Conservation (phyloP, 352 stramenopile species). For the Globisporangium recalcitrans region DNA sequence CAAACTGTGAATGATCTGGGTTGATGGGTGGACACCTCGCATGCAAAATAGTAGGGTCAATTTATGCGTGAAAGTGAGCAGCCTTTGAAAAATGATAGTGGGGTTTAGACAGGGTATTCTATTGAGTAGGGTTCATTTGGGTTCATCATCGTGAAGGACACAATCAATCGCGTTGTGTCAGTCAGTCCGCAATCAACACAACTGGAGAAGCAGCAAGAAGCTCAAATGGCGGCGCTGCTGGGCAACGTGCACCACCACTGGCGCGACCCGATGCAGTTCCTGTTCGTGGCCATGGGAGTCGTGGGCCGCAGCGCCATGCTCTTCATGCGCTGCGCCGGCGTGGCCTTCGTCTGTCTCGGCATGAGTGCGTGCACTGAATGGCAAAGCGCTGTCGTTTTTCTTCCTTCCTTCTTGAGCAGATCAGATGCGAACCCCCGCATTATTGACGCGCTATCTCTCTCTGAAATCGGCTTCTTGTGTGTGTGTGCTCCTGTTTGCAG, state of each 20-base stretch:
- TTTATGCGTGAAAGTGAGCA: no score
- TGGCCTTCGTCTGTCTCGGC: constrained; percentile 36
- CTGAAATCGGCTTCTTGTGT: no score
- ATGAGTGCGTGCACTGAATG: constrained; percentile 41
- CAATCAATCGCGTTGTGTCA: no score
- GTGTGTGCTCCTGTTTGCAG: constrained; percentile 10
- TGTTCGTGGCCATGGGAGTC: constrained; percentile 29
- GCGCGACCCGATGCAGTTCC: constrained; percentile 48
- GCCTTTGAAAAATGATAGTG: no score
- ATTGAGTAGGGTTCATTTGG: constrained; percentile 12
- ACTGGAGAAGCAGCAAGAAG: not conserved
- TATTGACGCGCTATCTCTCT: not conserved
- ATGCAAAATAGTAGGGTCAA: no score
- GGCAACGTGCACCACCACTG: constrained; percentile 26
- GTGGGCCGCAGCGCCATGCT: constrained; percentile 32
- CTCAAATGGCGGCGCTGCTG: constrained; percentile 1
- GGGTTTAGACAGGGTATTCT: not conserved
- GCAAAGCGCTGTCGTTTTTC: no score
- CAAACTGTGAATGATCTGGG: no score
- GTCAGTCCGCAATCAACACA: constrained; percentile 8
- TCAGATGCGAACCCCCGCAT: not conserved
- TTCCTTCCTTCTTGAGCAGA: not conserved
- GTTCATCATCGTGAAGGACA: no score
- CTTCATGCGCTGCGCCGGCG: constrained; percentile 41
- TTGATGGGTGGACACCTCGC: no score